Percentiles rank a stretch among this genome's conserved stretches.
Conservation (phyloP, 306 rosid species). For the Vigna reflexopilosa region DNA sequence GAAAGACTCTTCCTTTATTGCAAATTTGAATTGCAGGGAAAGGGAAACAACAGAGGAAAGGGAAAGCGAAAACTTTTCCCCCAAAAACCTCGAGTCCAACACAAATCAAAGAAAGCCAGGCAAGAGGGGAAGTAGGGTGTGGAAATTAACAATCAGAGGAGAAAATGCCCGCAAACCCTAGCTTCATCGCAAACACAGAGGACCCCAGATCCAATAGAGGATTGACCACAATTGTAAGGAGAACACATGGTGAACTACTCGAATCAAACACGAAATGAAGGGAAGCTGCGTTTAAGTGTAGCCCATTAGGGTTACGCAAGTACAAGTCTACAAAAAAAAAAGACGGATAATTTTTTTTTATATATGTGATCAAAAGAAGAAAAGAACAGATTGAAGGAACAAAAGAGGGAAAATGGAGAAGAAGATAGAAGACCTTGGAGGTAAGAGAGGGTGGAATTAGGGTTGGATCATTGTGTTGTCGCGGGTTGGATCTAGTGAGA, state of each 20-base stretch:
- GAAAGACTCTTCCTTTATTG: conserved; percentile 42
- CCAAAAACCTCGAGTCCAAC: conserved; percentile 6
- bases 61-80: not conserved
- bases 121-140: not conserved
- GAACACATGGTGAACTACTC: conserved; percentile 26
- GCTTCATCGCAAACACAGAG: conserved; percentile 44
- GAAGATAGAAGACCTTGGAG: conserved; percentile 32
- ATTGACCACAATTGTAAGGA: conserved; percentile 36
- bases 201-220: conserved; percentile 44
- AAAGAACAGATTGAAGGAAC: not conserved
- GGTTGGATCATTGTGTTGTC: conserved; percentile 16
- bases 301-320: conserved; percentile 38
- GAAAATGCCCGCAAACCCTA: conserved; percentile 49
- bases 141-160: conserved; percentile 45
- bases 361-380: no score
- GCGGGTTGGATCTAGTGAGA: conserved; percentile 37
- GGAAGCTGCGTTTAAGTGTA: conserved; percentile 4
- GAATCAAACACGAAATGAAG: conserved; percentile 39
- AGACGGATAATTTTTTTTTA: not conserved
- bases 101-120: conserved; percentile 46
- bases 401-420: not conserved
- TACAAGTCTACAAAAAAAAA: not conserved
- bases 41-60: not conserved
- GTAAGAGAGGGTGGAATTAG: conserved; percentile 7
- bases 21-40: conserved; percentile 30